Evolutionary conservation across 306 rosid species (phyloP).

Genomic region (Quercus berberidifolia): DNA sequence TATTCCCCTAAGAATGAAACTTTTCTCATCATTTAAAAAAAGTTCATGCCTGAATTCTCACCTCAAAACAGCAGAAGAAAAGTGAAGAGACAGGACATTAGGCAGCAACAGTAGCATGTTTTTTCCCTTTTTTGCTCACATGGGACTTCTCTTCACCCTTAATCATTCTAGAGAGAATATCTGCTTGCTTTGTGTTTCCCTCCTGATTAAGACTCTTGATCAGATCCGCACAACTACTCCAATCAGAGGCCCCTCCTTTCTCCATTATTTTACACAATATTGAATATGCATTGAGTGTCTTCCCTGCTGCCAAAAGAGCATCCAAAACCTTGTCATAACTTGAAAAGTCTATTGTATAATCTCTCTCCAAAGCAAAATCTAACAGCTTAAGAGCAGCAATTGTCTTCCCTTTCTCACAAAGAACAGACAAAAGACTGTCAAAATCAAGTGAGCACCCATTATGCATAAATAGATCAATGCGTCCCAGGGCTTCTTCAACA

Average conservation of each 20-base stretch:
- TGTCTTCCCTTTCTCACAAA: conserved; percentile 80
- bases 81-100: conserved; percentile 29
- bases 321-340: conserved; percentile 81
- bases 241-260: conserved; percentile 65
- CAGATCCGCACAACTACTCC: conserved; percentile 66
- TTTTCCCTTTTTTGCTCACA: conserved; percentile 43
- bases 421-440: conserved; percentile 54
- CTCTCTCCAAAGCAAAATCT: conserved; percentile 81
- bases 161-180: conserved; percentile 74
- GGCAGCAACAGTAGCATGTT: conserved; percentile 34
- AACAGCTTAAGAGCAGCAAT: conserved; percentile 84
- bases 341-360: conserved; percentile 49
- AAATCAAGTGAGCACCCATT: conserved; percentile 57
- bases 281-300: conserved; percentile 84
- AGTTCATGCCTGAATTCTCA: conserved; percentile 18
- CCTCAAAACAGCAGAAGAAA: conserved; percentile 22
- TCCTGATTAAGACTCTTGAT: conserved; percentile 72
- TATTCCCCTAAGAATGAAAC: conserved; percentile 27
- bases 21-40: neutral
- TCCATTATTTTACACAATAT: conserved; percentile 77
- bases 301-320: conserved; percentile 68
- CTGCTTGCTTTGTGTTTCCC: conserved; percentile 97
- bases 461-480: conserved; percentile 63
- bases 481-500: conserved; percentile 86
- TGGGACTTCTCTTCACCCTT: conserved; percentile 34